These are phyloP conservation scores for Solidago caesia DNA, from an alignment of 129 eudicot species.

Conservation along the genomic window DNA sequence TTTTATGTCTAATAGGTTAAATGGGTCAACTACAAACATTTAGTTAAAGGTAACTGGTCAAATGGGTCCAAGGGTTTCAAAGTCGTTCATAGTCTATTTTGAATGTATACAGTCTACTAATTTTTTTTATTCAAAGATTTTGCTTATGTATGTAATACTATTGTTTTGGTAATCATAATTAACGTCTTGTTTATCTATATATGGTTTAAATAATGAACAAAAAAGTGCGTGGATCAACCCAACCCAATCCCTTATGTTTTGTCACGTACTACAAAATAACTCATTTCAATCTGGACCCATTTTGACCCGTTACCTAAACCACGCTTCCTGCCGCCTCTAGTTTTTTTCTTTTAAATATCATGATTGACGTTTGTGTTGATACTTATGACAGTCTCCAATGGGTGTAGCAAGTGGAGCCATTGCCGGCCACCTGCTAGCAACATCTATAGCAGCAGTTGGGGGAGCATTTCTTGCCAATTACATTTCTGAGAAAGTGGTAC, in stretches of 20 bases:
- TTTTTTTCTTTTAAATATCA: background rate
- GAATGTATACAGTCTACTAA: background rate
- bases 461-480: conserved; percentile 91
- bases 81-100: background rate
- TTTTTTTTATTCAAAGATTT: background rate
- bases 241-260: background rate
- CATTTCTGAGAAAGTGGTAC: conserved; percentile 91
- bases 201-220: background rate
- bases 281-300: background rate
- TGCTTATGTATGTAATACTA: background rate
- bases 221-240: background rate
- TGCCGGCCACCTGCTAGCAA: conserved; percentile 86
- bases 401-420: conserved; percentile 99
- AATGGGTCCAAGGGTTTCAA: background rate
- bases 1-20: background rate
- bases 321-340: background rate
- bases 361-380: conserved; percentile 3
- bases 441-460: conserved; percentile 76
- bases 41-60: background rate
- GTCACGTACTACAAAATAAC: background rate
- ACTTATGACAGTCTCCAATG: conserved; percentile 82
- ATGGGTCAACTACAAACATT: background rate
- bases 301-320: background rate
- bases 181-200: too few relatives aligned
- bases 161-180: background rate